Conservation (phyloP, 2,329 filamentous ascomycete genomes). For the Hymenoscyphus fraxineus region DNA sequence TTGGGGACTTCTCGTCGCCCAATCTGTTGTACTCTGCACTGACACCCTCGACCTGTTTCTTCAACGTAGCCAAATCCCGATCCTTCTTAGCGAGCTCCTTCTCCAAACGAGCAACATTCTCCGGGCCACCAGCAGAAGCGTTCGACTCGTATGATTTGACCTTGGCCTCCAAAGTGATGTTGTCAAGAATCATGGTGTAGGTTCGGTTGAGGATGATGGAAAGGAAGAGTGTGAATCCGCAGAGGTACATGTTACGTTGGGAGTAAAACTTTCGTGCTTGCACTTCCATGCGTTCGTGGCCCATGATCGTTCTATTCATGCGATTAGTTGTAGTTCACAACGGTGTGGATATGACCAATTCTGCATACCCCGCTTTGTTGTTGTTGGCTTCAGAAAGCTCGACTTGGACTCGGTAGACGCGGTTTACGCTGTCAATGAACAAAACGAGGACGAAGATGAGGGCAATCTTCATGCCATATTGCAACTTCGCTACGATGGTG, state of each 20-base stretch:
- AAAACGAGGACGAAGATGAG: conserved; percentile 99
- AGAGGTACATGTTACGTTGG: conserved; percentile 99
- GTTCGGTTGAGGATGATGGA: conserved; percentile 98
- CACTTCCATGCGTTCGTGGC: conserved; percentile 94
- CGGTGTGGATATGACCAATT: background rate
- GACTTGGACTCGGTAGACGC: conserved; percentile 93
- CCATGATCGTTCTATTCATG: conserved; percentile 61
- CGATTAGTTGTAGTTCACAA: conserved; percentile 24
- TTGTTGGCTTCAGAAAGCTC: conserved; percentile 75
- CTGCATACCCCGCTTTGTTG: conserved; percentile 38
- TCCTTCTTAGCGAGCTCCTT: conserved; percentile 70
- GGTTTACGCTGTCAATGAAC: conserved; percentile 92
- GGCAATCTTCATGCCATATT: conserved; percentile 98
- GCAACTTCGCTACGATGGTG: conserved; percentile 75
- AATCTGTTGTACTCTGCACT: conserved; percentile 81
- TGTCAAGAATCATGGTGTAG: conserved; percentile 69
- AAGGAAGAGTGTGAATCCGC: conserved; percentile 97
- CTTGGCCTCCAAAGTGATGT: conserved; percentile 77
- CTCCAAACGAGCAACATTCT: conserved; percentile 67
- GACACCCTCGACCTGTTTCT: conserved; percentile 86
- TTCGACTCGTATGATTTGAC: conserved; percentile 77
- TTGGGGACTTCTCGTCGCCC: conserved; percentile 70
- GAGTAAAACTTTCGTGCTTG: conserved; percentile 99
- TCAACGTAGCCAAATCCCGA: conserved; percentile 76
- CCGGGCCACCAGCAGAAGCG: conserved; percentile 62